phyloP scores from a whole-genome alignment of 2,329 filamentous ascomycete species.

The Trichoderma koningiopsis region DNA sequence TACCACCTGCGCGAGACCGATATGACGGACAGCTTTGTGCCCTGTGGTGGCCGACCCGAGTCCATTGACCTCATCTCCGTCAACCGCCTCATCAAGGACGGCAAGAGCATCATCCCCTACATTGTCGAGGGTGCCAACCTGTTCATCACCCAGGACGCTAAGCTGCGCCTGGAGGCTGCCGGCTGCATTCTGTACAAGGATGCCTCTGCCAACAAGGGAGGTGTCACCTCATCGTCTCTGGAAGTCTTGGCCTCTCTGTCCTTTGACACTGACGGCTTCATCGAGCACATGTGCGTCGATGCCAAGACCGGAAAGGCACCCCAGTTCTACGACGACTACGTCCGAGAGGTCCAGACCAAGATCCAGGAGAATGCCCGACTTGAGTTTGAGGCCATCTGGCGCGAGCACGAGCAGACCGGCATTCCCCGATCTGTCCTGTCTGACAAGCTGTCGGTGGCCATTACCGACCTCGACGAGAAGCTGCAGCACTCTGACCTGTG shows the following conservation, averaged over 20 bases:
- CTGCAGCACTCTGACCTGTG: constrained; percentile 91
- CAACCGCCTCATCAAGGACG: constrained; percentile 83
- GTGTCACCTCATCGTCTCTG: constrained; percentile 94
- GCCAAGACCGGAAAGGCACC: constrained; percentile 67
- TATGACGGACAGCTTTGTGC: constrained; percentile 86
- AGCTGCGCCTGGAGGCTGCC: constrained; percentile 91
- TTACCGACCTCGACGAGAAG: constrained; percentile 96
- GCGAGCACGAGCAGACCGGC: constrained; percentile 83
- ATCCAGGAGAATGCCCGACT: constrained; percentile 90
- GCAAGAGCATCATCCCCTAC: constrained; percentile 85
- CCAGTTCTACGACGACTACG: constrained; percentile 90
- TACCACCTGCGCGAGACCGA: constrained; percentile 84
- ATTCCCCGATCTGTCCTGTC: constrained; percentile 82
- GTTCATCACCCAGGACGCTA: constrained; percentile 98
- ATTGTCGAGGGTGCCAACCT: constrained; percentile 98
- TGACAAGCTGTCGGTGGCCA: constrained; percentile 86
- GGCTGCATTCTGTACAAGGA: constrained; percentile 97
- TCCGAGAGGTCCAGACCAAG: constrained; percentile 85
- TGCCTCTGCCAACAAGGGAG: constrained; percentile 97
- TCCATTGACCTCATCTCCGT: constrained; percentile 92
- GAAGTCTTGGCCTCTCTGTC: constrained; percentile 93
- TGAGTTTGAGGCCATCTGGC: constrained; percentile 98
- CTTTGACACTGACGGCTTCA: constrained; percentile 87
- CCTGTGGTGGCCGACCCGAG: constrained; percentile 93
- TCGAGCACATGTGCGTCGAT: constrained; percentile 91